Evolutionary conservation across 208 protist genomes (phyloP).

Genomic region (Leptomonas pyrrhocoris): DNA sequence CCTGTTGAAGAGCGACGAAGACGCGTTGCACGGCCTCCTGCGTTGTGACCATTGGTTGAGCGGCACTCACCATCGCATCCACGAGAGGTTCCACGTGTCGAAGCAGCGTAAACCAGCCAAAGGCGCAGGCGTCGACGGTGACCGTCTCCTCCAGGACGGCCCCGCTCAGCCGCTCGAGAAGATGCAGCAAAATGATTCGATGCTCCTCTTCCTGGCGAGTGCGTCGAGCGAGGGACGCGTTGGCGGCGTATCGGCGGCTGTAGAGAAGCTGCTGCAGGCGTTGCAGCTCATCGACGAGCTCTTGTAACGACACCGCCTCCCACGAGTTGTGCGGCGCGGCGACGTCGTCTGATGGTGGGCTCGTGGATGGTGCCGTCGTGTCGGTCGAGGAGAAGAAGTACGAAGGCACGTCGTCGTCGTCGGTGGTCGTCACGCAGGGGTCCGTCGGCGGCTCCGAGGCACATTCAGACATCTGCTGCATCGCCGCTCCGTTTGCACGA

Average conservation of each 20-base stretch:
- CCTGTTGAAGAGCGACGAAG: conserved; percentile 30
- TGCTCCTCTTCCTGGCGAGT: conserved; percentile 29
- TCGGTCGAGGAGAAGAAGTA: conserved; percentile 22
- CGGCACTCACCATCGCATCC: background rate
- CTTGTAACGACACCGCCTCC: conserved; percentile 40
- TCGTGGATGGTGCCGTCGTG: background rate
- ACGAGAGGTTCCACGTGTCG: conserved; percentile 36
- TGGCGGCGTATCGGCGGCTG: conserved; percentile 38
- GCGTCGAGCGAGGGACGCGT: conserved; percentile 26
- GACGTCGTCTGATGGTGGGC: background rate
- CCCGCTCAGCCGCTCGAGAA: conserved; percentile 47
- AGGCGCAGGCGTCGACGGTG: conserved; percentile 59
- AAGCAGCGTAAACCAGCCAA: conserved; percentile 52
- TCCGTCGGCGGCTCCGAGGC: background rate
- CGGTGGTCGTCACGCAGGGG: background rate
- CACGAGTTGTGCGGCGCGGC: background rate
- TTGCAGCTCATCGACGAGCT: conserved; percentile 45
- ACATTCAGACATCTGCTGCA: background rate
- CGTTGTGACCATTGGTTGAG: background rate
- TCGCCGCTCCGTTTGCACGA: conserved; percentile 2
- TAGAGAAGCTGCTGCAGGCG: conserved; percentile 33
- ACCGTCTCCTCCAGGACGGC: conserved; percentile 56
- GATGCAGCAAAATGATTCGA: conserved; percentile 22
- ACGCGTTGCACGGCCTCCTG: conserved; percentile 26
- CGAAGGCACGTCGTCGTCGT: conserved; percentile 2